Percentiles rank a stretch among this genome's conserved stretches.
Conservation (phyloP, 805 yeast genomes). For the Sungouiella thailandica region DNA sequence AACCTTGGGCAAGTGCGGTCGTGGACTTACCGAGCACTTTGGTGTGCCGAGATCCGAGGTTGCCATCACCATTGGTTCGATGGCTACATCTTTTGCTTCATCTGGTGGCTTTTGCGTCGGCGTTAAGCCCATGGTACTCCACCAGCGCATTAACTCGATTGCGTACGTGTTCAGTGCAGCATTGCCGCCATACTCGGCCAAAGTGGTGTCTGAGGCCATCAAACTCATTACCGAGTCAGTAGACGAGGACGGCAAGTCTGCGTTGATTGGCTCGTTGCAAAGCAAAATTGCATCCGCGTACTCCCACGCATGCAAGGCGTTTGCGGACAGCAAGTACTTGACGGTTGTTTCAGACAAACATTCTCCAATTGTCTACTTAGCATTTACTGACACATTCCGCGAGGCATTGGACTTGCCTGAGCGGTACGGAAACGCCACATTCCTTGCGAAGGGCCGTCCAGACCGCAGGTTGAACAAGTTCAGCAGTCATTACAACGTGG, state of each 20-base stretch:
- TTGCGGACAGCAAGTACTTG: conserved; percentile 33
- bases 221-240: conserved; percentile 37
- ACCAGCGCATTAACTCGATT: conserved; percentile 84
- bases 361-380: conserved; percentile 69
- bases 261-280: conserved; percentile 30
- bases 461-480: conserved; percentile 39
- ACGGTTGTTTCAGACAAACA: conserved; percentile 50
- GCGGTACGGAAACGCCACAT: conserved; percentile 44
- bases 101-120: conserved; percentile 96
- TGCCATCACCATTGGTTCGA: conserved; percentile 81
- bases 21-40: conserved; percentile 77
- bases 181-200: conserved; percentile 86
- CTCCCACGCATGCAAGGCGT: conserved; percentile 36
- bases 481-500: conserved; percentile 43
- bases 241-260: conserved; percentile 28
- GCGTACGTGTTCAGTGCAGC: conserved; percentile 95
- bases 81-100: conserved; percentile 76
- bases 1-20: conserved; percentile 76
- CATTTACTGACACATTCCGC: conserved; percentile 46
- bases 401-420: conserved; percentile 42
- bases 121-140: conserved; percentile 72
- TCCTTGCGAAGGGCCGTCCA: conserved; percentile 41
- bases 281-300: conserved; percentile 38
- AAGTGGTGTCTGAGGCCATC: conserved; percentile 53
- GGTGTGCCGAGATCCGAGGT: conserved; percentile 65